A percentile compares a stretch with the other conserved stretches of the same genome.
These are phyloP conservation scores for Candida vartiovaarae DNA, from an alignment of 805 yeast genomes.

Conservation along the genomic window DNA sequence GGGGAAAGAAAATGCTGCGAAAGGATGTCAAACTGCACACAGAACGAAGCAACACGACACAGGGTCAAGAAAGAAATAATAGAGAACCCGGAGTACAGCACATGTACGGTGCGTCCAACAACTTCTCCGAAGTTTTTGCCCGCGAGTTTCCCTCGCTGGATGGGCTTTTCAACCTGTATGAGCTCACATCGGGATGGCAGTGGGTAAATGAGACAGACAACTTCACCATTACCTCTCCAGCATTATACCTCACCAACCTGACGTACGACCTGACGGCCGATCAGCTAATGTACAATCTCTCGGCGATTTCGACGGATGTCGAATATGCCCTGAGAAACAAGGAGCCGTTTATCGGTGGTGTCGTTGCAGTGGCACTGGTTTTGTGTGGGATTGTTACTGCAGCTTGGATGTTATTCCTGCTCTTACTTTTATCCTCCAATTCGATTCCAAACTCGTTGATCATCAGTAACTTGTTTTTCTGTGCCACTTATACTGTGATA, in stretches of 20 bases:
- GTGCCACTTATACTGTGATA: constrained; percentile 47
- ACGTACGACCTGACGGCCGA: constrained; percentile 10
- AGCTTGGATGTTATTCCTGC: constrained; percentile 63
- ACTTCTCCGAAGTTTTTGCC: background rate
- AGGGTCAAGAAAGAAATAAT: no score
- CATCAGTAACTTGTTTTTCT: constrained; percentile 49
- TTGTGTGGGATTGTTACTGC: constrained; percentile 49
- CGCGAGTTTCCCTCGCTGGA: constrained; percentile 9
- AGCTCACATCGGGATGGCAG: constrained; percentile 18
- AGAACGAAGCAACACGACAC: no score
- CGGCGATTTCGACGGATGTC: background rate
- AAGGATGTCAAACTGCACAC: no score
- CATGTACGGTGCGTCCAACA: background rate
- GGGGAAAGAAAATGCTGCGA: no score
- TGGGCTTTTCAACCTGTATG: constrained; percentile 13
- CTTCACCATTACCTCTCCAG: constrained; percentile 26
- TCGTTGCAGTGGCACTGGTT: constrained; percentile 41
- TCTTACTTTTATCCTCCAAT: constrained; percentile 48
- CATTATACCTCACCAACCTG: constrained; percentile 44
- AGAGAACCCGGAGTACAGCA: no score
- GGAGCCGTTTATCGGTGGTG: constrained; percentile 32
- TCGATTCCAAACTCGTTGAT: constrained; percentile 52
- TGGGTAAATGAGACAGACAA: background rate
- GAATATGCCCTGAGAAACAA: constrained; percentile 11
- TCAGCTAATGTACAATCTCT: constrained; percentile 9